phyloP scores from a whole-genome alignment of 1,284 basidiomycete species.

The Phaffia rhodozyma region DNA sequence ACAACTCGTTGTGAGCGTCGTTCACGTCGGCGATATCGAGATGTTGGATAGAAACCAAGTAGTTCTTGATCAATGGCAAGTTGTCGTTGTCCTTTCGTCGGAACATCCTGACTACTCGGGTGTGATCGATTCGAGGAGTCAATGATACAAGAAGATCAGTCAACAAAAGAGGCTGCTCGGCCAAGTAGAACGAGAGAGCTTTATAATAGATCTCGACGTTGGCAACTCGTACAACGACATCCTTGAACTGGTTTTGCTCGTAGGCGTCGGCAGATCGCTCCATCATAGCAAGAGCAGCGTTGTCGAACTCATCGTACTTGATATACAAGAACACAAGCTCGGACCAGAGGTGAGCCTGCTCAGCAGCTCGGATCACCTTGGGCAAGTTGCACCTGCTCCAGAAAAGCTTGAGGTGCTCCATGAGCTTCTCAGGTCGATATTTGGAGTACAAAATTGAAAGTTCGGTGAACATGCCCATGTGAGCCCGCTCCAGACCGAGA shows the following conservation, averaged over 20 bases:
- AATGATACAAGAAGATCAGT: constrained; percentile 88
- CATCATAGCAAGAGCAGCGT: constrained; percentile 95
- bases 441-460: constrained; percentile 91
- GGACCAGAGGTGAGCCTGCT: constrained; percentile 97
- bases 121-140: constrained; percentile 85
- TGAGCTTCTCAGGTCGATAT: constrained; percentile 88
- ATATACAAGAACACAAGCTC: constrained; percentile 97
- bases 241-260: constrained; percentile 99
- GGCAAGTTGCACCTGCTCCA: constrained; percentile 89
- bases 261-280: constrained; percentile 93
- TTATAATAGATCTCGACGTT: constrained; percentile 84
- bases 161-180: constrained; percentile 83
- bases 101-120: constrained; percentile 91
- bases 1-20: constrained; percentile 88
- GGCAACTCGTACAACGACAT: constrained; percentile 83
- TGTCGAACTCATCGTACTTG: constrained; percentile 75
- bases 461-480: constrained; percentile 49
- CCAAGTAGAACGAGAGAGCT: constrained; percentile 73
- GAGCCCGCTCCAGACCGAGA: constrained; percentile 45
- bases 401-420: constrained; percentile 98
- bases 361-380: constrained; percentile 83
- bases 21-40: constrained; percentile 95
- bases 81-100: constrained; percentile 73
- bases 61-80: constrained; percentile 86
- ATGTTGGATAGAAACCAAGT: constrained; percentile 92